These are phyloP conservation scores for Macroventuria anomochaeta DNA, from an alignment of 2,329 filamentous ascomycete species.

Conservation along the genomic window DNA sequence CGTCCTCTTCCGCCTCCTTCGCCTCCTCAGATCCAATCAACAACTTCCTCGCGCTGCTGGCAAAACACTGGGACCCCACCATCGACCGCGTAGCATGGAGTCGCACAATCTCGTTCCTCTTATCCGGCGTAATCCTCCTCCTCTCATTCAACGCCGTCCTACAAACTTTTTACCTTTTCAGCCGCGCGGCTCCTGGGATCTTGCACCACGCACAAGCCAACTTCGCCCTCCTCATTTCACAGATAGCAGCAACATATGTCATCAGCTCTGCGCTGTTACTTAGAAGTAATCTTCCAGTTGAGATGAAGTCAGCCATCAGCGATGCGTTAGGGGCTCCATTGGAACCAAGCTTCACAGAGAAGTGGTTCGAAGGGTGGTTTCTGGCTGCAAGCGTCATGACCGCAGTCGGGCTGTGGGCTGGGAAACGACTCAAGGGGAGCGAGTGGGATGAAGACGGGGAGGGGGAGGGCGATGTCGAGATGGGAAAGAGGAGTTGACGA, in stretches of 20 bases:
- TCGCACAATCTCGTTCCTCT: conserved; percentile 81
- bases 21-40: conserved; percentile 81
- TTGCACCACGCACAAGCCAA: conserved; percentile 77
- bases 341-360: conserved; percentile 74
- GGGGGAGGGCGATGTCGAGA: conserved; percentile 65
- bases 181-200: conserved; percentile 74
- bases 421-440: conserved; percentile 63
- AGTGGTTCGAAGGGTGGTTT: conserved; percentile 91
- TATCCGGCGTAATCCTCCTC: conserved; percentile 82
- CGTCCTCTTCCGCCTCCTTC: conserved; percentile 60
- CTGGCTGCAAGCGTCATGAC: conserved; percentile 71
- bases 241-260: conserved; percentile 84
- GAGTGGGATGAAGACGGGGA: conserved; percentile 50
- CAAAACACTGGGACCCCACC: conserved; percentile 82
- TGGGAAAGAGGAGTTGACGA: conserved; percentile 70
- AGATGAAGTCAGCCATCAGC: conserved; percentile 77
- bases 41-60: conserved; percentile 78
- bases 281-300: conserved; percentile 76
- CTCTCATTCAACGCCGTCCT: conserved; percentile 81
- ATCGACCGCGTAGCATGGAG: conserved; percentile 85
- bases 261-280: conserved; percentile 80
- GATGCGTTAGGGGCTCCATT: conserved; percentile 80
- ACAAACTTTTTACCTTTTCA: conserved; percentile 85
- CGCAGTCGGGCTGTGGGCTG: conserved; percentile 74
- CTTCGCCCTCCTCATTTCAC: conserved; percentile 77